phyloP scores from a whole-genome alignment of 148 eudicot species.

The Persicaria tinctoria region DNA sequence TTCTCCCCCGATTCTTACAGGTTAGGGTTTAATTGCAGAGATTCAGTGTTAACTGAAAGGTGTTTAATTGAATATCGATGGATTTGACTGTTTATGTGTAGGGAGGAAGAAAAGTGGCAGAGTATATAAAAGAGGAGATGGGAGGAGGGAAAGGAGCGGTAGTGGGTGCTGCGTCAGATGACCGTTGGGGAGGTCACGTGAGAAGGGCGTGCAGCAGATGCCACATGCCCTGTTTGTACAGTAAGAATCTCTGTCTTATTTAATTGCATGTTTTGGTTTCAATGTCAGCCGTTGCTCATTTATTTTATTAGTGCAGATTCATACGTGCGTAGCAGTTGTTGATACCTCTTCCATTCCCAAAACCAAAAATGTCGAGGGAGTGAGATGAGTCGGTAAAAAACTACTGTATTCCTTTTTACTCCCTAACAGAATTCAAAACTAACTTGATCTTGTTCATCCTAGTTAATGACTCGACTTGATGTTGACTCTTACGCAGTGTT shows the following conservation, averaged over 20 bases:
- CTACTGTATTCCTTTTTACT: too few species aligned
- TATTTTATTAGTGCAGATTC: neutral
- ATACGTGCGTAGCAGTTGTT: neutral
- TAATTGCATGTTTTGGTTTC: slow-evolving; percentile 5
- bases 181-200: slow-evolving; percentile 9
- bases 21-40: neutral
- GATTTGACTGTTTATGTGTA: neutral
- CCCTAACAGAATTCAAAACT: too few species aligned
- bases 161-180: slow-evolving; percentile 1
- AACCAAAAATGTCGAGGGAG: neutral
- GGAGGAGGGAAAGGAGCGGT: slow-evolving; percentile 8
- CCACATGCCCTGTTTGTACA: neutral
- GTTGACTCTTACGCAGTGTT: too few species aligned
- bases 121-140: neutral
- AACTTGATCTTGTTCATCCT: too few species aligned
- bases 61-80: too few species aligned
- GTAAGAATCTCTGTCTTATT: slow-evolving; percentile 6
- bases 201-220: neutral
- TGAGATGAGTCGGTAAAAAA: too few species aligned
- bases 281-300: neutral
- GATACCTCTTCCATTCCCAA: neutral
- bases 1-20: neutral
- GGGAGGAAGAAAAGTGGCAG: neutral
- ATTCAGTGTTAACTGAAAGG: neutral
- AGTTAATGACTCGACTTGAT: too few species aligned